These are phyloP conservation scores for Mortierella claussenii DNA, from an alignment of 192 early-diverging fungal genomes.

Conservation along the genomic window DNA sequence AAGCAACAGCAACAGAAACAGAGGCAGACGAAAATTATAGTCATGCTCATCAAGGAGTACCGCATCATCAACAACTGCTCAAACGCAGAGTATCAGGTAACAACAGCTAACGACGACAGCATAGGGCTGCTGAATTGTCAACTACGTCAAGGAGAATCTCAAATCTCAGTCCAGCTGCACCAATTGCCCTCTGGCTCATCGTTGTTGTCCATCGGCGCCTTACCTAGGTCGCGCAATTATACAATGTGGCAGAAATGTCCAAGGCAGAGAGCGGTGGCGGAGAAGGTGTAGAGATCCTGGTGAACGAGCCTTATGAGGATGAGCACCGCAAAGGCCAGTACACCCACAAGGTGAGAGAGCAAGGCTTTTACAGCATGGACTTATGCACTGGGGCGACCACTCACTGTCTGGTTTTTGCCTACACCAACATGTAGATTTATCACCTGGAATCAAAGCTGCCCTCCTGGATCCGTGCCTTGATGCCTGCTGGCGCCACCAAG, in stretches of 20 bases:
- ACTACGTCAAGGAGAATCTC: too few species aligned
- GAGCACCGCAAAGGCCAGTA: slow-evolving; percentile 80
- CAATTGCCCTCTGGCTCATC: too few species aligned
- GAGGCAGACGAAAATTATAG: neutral
- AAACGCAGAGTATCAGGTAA: slow-evolving; percentile 74
- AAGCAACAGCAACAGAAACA: neutral
- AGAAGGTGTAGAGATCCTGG: slow-evolving; percentile 82
- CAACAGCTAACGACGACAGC: too few species aligned
- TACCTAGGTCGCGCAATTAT: slow-evolving; percentile 73
- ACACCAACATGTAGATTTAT: slow-evolving; percentile 24
- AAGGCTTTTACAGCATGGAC: too few species aligned
- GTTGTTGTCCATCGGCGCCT: neutral
- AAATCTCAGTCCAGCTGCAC: too few species aligned
- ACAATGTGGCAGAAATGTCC: slow-evolving; percentile 79
- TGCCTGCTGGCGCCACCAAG: slow-evolving; percentile 72
- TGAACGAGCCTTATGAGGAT: slow-evolving; percentile 83
- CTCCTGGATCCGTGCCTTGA: slow-evolving; percentile 65
- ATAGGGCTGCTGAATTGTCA: too few species aligned
- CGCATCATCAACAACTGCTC: slow-evolving; percentile 82
- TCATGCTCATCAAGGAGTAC: slow-evolving; percentile 80
- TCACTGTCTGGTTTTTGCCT: too few species aligned
- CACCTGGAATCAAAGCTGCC: slow-evolving; percentile 65
- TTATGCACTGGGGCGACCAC: too few species aligned
- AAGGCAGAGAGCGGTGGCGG: slow-evolving; percentile 82
- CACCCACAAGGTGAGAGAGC: slow-evolving; percentile 83